Conservation (phyloP, 2,329 filamentous ascomycete species). For the Thelonectria discophora region DNA sequence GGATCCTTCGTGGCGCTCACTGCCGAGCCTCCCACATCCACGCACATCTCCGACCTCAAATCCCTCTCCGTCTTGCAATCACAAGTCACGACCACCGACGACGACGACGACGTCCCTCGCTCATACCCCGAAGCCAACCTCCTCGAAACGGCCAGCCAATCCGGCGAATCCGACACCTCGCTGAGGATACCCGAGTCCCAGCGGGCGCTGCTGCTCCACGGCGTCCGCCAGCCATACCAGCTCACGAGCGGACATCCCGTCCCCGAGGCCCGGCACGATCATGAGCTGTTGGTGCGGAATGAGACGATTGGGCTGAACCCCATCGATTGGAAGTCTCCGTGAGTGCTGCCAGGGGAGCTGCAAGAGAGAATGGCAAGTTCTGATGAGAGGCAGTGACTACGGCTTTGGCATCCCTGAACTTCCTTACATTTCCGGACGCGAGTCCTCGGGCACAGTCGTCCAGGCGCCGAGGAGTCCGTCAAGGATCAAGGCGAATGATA, state of each 20-base stretch:
- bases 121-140: background rate
- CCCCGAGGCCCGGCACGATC: constrained; percentile 47
- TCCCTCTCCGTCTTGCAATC: constrained; percentile 11
- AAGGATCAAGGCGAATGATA: constrained; percentile 65
- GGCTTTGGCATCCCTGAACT: constrained; percentile 74
- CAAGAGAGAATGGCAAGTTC: background rate
- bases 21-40: constrained; percentile 25
- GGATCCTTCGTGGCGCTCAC: constrained; percentile 29
- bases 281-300: constrained; percentile 70
- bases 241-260: constrained; percentile 55
- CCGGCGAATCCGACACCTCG: constrained; percentile 9
- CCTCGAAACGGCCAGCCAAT: constrained; percentile 17
- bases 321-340: constrained; percentile 80
- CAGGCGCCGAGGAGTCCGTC: constrained; percentile 48
- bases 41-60: constrained; percentile 11
- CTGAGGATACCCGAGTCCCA: constrained; percentile 46
- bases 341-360: constrained; percentile 45
- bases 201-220: constrained; percentile 60
- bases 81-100: background rate
- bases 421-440: constrained; percentile 75
- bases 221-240: constrained; percentile 58
- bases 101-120: constrained; percentile 7
- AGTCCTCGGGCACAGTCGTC: constrained; percentile 73
- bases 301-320: constrained; percentile 76
- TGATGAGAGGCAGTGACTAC: constrained; percentile 63